Evolutionary conservation across 2,329 filamentous ascomycete species (phyloP).

Genomic region (Nemania serpens): DNA sequence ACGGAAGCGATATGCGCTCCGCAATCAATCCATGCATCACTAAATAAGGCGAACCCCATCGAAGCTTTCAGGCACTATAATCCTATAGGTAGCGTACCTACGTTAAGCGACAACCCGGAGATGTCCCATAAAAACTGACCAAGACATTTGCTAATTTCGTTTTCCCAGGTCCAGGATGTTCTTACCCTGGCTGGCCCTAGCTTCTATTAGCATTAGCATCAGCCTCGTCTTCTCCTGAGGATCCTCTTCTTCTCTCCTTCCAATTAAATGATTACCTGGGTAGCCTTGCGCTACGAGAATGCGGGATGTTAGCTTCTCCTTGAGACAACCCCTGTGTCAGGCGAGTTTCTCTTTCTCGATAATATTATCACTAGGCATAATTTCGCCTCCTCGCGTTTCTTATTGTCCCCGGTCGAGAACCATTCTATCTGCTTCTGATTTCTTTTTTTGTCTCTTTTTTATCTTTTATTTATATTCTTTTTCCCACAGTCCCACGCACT

Average conservation of each 20-base stretch:
- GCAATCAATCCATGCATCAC: background rate
- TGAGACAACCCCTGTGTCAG: slow-evolving; percentile 40
- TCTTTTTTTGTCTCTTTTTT: background rate
- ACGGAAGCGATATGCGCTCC: slow-evolving; percentile 12
- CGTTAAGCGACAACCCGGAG: too few species aligned
- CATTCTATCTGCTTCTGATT: background rate
- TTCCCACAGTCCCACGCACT: too few species aligned
- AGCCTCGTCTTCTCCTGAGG: slow-evolving; percentile 12
- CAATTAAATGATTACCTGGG: slow-evolving; percentile 15
- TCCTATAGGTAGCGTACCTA: too few species aligned
- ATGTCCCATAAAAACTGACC: too few species aligned
- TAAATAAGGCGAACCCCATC: too few species aligned
- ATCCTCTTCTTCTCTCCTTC: background rate
- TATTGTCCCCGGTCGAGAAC: slow-evolving; percentile 22
- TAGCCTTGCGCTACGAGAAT: slow-evolving; percentile 14
- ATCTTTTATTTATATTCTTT: background rate
- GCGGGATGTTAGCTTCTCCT: slow-evolving; percentile 8
- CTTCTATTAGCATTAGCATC: slow-evolving; percentile 3
- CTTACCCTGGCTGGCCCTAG: background rate
- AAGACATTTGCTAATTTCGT: too few species aligned
- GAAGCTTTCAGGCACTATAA: too few species aligned
- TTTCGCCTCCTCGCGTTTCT: slow-evolving; percentile 35
- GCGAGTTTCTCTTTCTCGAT: slow-evolving; percentile 30
- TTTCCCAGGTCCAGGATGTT: too few species aligned
- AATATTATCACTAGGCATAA: slow-evolving; percentile 32